phyloP scores from a whole-genome alignment of 805 yeast species.

The Suhomyces pyralidae region DNA sequence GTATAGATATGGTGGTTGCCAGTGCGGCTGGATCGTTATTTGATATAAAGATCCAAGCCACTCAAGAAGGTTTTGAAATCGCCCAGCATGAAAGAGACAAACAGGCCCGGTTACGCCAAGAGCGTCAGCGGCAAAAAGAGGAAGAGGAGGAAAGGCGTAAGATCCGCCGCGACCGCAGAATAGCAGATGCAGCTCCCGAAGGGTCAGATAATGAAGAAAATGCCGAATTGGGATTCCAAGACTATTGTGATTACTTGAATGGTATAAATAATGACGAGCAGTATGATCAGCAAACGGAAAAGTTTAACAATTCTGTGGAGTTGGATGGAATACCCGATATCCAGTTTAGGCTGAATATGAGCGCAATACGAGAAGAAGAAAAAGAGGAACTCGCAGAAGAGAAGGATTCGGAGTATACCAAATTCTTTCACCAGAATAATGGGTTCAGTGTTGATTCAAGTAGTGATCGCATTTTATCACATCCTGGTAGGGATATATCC shows the following conservation, averaged over 20 bases:
- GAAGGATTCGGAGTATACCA: neutral
- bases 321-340: neutral
- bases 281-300: neutral
- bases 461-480: slow-evolving; percentile 3
- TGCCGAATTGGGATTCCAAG: slow-evolving; percentile 14
- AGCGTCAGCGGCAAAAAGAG: slow-evolving; percentile 5
- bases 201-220: slow-evolving; percentile 8
- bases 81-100: slow-evolving; percentile 13
- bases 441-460: neutral
- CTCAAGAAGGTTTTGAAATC: slow-evolving; percentile 29
- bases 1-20: slow-evolving; percentile 45
- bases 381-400: neutral
- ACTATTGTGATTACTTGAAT: slow-evolving; percentile 22
- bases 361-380: slow-evolving; percentile 4
- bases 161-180: slow-evolving; percentile 5
- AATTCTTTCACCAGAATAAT: neutral
- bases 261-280: neutral
- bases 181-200: neutral
- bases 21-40: slow-evolving; percentile 45
- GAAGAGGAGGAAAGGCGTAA: slow-evolving; percentile 1
- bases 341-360: neutral
- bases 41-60: slow-evolving; percentile 35
- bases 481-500: slow-evolving; percentile 10
- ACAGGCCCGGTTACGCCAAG: slow-evolving; percentile 1
- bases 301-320: neutral